A percentile compares a stretch with the other conserved stretches of the same genome.
Conservation (phyloP, 805 yeast genomes). For the Monosporozyma yasuniensis region DNA sequence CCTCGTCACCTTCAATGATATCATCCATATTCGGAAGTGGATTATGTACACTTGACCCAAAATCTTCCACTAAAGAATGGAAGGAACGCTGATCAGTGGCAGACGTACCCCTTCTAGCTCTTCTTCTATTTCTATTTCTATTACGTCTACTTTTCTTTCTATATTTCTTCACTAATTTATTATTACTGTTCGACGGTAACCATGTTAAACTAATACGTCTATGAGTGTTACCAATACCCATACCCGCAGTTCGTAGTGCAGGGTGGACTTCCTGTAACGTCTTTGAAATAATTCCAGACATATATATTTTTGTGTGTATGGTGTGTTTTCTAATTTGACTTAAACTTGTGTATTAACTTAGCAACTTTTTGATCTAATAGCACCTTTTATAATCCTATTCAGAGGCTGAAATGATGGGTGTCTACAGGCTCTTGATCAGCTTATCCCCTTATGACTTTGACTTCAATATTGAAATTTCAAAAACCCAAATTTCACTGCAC, state of each 20-base stretch:
- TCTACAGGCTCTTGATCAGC: background rate
- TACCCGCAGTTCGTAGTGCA: slow-evolving; percentile 33
- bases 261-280: slow-evolving; percentile 32
- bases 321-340: background rate
- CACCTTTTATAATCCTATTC: too few relatives aligned
- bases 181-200: slow-evolving; percentile 34
- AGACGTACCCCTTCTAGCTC: background rate
- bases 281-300: slow-evolving; percentile 24
- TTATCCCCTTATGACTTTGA: background rate
- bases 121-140: background rate
- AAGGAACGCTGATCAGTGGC: slow-evolving; percentile 32
- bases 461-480: too few relatives aligned
- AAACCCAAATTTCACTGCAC: too few relatives aligned
- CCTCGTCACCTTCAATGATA: slow-evolving; percentile 22
- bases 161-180: slow-evolving; percentile 32
- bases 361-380: too few relatives aligned
- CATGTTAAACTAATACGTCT: slow-evolving; percentile 33
- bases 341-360: too few relatives aligned
- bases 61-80: slow-evolving; percentile 33
- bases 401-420: background rate
- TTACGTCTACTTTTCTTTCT: slow-evolving; percentile 15
- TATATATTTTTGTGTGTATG: slow-evolving; percentile 2
- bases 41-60: slow-evolving; percentile 20
- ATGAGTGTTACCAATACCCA: slow-evolving; percentile 36
- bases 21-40: slow-evolving; percentile 16